Evolutionary conservation across 1,284 basidiomycete species (phyloP), one percentile per base, ranked within the genome.

Genomic region (Tremellales sp.): DNA sequence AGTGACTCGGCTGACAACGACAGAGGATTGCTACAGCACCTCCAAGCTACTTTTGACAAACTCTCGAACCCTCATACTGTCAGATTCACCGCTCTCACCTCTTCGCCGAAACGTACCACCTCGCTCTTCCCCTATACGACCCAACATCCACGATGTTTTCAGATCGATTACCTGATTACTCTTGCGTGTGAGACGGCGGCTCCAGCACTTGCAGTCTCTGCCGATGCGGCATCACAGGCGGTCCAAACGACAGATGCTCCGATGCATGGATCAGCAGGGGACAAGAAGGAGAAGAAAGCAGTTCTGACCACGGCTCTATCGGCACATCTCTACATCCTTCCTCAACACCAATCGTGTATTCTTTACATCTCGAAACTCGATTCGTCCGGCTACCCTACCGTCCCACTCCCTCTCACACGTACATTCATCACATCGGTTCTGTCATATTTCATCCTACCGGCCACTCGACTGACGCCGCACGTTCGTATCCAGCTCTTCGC

Each of bases 341-440:
- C 72, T 3, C 25, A 41, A 52, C 54, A 23, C 19, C 23, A 79
- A 2, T 81, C 80, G 48, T 84, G 83, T 1, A 80, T 98, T 29
- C 75, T 98, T 21, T 97, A 97, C 73, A 80, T 97, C 41, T 88
- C 89, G 44, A 98, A 98, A 74, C 84, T 97, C 48, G 96, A 97
- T 70, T 85, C 91, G 12, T 91, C 90, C 0, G 93, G 93, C 0
- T 89, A 88, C 61, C 48, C 53, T 61, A 63, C 24, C 51, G 81
- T 3, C 79, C 84, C 41, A 82, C 36, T 56, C 0, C 84, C 45
- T 82, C n/a, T 60, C 1, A 89, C 89, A 0, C 74, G 80, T 1
- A 70, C 79, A 3, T 81, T 97, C 46, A 83, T 89, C 29, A 76
- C 78, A 22, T 77, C 85, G 0, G 79, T 94, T 52, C 62, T 96